Evolutionary conservation across 2,329 filamentous ascomycete species (phyloP).

Genomic region (Trichophyton rubrum): DNA sequence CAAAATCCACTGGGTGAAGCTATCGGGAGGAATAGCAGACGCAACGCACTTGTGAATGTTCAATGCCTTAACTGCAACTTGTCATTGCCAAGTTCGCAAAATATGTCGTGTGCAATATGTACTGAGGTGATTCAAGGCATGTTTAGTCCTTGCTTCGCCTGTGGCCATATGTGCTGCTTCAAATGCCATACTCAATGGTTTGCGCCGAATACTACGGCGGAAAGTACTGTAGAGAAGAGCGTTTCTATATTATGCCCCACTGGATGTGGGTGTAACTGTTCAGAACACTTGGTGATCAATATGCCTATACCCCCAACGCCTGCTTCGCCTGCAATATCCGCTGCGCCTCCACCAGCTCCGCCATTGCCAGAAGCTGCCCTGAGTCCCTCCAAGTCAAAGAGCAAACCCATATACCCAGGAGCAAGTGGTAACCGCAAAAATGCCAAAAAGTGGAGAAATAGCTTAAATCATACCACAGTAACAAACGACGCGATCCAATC

Average conservation of each 20-base stretch:
- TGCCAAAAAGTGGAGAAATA: neutral
- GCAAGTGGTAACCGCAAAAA: neutral
- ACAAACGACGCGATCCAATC: neutral
- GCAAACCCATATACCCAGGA: neutral
- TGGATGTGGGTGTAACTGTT: conserved; percentile 38
- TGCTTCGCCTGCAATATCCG: conserved; percentile 9
- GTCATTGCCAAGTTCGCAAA: conserved; percentile 22
- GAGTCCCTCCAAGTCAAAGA: neutral
- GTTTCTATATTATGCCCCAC: conserved; percentile 29
- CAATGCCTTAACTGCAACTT: conserved; percentile 29
- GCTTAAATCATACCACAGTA: neutral
- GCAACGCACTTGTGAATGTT: conserved; percentile 12
- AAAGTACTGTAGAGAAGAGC: neutral
- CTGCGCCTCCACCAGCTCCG: neutral
- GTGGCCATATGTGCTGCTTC: conserved; percentile 37
- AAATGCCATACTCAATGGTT: conserved; percentile 35
- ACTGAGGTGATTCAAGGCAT: conserved; percentile 32
- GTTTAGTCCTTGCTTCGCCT: conserved; percentile 35
- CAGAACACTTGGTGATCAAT: conserved; percentile 25
- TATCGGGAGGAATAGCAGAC: conserved; percentile 16
- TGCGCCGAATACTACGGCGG: conserved; percentile 10
- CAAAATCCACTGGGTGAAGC: conserved; percentile 11
- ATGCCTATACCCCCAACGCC: conserved; percentile 20
- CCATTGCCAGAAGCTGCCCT: neutral
- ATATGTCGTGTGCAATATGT: conserved; percentile 35